Percentiles rank a stretch among this genome's conserved stretches.
Conservation (phyloP, 1,284 basidiomycete species). For the Pascua sp. region DNA sequence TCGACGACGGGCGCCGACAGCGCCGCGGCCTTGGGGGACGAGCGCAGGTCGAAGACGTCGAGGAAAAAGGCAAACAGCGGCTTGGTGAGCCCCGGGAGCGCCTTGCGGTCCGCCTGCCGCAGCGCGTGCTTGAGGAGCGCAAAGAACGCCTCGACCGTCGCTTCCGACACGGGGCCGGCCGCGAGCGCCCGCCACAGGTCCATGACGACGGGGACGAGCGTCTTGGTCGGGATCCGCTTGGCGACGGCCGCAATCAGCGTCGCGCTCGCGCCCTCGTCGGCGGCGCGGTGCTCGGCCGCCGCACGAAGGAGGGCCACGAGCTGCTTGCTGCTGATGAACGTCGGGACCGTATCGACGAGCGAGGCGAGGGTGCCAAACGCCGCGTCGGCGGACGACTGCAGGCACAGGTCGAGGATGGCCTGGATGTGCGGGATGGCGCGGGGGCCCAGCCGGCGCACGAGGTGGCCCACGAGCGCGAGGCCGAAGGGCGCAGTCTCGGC, state of each 20-base stretch:
- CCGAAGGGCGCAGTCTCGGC: constrained; percentile 54
- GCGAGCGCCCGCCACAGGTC: constrained; percentile 47
- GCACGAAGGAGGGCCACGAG: constrained; percentile 45
- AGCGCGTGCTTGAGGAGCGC: constrained; percentile 64
- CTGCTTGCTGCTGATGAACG: constrained; percentile 50
- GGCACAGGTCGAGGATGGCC: constrained; percentile 62
- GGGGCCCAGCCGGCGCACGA: constrained; percentile 65
- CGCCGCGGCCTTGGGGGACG: constrained; percentile 27
- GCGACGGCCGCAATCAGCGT: constrained; percentile 57
- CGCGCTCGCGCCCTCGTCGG: constrained; percentile 21
- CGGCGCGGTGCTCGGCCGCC: constrained; percentile 33
- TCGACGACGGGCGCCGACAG: constrained; percentile 40
- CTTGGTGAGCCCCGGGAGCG: constrained; percentile 68
- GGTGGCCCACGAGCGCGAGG: constrained; percentile 55
- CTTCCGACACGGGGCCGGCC: constrained; percentile 16
- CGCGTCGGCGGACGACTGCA: constrained; percentile 35
- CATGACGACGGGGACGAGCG: constrained; percentile 62
- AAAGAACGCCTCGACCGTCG: constrained; percentile 57
- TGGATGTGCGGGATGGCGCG: constrained; percentile 79
- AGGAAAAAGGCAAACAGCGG: constrained; percentile 76
- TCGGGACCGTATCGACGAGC: constrained; percentile 47
- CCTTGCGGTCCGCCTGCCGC: constrained; percentile 61
- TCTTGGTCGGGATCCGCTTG: constrained; percentile 66
- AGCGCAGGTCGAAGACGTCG: constrained; percentile 66
- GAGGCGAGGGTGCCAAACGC: constrained; percentile 32